Evolutionary conservation across 805 yeast species (phyloP).

Genomic region (Monosporozyma aerobia): DNA sequence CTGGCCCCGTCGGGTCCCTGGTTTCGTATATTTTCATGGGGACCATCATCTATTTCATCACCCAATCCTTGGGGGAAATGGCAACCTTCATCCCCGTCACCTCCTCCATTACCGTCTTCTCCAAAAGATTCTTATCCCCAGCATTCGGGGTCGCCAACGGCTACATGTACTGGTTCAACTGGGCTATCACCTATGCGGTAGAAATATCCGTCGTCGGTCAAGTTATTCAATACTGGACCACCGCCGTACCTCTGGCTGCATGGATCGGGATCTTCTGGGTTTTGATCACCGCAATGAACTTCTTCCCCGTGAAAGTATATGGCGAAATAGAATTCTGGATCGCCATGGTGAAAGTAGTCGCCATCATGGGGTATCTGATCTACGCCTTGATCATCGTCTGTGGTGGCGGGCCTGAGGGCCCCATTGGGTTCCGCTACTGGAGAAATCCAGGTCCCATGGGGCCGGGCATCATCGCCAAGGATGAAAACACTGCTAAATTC

Average conservation of each 20-base stretch:
- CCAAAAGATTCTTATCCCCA: constrained; percentile 52
- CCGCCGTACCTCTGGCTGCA: constrained; percentile 46
- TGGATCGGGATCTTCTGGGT: constrained; percentile 52
- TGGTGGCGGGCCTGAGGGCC: constrained; percentile 48
- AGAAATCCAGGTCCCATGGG: constrained; percentile 66
- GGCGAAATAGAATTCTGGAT: constrained; percentile 55
- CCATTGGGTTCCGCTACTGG: constrained; percentile 58
- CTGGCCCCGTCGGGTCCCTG: constrained; percentile 58
- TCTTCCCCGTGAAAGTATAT: constrained; percentile 46
- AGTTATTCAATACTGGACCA: constrained; percentile 46
- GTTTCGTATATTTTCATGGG: constrained; percentile 59
- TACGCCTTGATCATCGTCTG: constrained; percentile 48
- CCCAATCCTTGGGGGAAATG: constrained; percentile 66
- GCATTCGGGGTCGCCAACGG: constrained; percentile 62
- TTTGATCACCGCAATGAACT: constrained; percentile 34
- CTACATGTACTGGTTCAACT: constrained; percentile 62
- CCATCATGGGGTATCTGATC: constrained; percentile 45
- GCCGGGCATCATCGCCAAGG: constrained; percentile 38
- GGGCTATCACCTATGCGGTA: constrained; percentile 63
- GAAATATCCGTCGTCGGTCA: constrained; percentile 51
- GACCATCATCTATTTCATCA: constrained; percentile 47
- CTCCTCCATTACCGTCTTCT: constrained; percentile 53
- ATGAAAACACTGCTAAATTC: constrained; percentile 37
- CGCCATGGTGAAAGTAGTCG: constrained; percentile 43
- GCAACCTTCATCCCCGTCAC: constrained; percentile 63